Conservation (phyloP, 2,329 filamentous ascomycete genomes). For the Amphichorda felina region DNA sequence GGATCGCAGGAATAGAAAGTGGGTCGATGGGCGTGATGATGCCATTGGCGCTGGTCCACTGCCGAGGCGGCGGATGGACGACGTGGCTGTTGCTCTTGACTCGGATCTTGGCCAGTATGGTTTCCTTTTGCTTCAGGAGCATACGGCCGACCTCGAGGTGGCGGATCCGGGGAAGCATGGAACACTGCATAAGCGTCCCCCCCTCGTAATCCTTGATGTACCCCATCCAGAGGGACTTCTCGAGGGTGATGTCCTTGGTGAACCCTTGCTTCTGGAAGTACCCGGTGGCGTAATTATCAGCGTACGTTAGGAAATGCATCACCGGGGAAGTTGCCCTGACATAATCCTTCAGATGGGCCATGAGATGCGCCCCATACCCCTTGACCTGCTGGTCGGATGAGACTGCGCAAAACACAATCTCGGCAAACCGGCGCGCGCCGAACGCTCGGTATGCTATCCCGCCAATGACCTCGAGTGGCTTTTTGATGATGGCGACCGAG, state of each 20-base stretch:
- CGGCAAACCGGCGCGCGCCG: constrained; percentile 73
- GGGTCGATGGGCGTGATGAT: constrained; percentile 48
- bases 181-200: constrained; percentile 92
- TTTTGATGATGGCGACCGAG: constrained; percentile 87
- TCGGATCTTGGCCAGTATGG: constrained; percentile 78
- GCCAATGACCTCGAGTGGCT: constrained; percentile 75
- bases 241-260: constrained; percentile 85
- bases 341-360: constrained; percentile 90
- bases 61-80: constrained; percentile 52
- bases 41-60: constrained; percentile 58
- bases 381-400: constrained; percentile 91
- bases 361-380: constrained; percentile 84
- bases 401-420: constrained; percentile 92
- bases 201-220: constrained; percentile 97
- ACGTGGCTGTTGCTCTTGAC: constrained; percentile 63
- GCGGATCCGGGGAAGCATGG: constrained; percentile 78
- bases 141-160: constrained; percentile 80
- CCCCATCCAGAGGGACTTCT: constrained; percentile 85
- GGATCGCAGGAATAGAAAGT: constrained; percentile 68
- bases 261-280: constrained; percentile 97
- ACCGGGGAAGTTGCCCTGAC: constrained; percentile 85
- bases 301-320: constrained; percentile 92
- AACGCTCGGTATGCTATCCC: constrained; percentile 88
- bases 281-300: constrained; percentile 92
- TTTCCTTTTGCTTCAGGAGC: constrained; percentile 86